Evolutionary conservation across 345 rosid genomes (phyloP).

Genomic region (Carallia brachiata): DNA sequence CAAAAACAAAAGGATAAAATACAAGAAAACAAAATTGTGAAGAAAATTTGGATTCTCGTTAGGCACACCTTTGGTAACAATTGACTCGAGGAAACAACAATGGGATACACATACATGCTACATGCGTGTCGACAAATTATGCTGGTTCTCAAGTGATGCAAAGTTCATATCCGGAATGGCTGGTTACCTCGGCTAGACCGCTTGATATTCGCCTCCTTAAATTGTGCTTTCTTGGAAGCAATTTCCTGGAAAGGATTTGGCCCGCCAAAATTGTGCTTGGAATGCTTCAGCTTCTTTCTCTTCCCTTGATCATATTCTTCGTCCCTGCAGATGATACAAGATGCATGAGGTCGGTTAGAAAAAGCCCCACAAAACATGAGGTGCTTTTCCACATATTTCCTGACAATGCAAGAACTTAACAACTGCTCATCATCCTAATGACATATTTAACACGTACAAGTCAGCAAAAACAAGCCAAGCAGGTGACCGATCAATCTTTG

Average conservation of each 20-base stretch:
- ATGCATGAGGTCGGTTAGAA: not conserved
- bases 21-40: constrained; percentile 1
- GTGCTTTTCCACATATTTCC: not conserved
- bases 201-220: constrained; percentile 39
- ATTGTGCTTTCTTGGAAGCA: constrained; percentile 43
- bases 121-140: constrained; percentile 23
- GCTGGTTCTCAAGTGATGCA: not conserved
- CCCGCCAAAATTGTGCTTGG: constrained; percentile 45
- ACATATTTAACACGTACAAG: too few species aligned
- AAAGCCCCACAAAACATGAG: not conserved
- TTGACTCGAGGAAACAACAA: not conserved
- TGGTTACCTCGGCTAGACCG: constrained; percentile 34
- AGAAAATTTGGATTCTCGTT: not conserved
- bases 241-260: constrained; percentile 77
- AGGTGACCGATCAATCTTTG: too few species aligned
- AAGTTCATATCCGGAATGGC: constrained; percentile 56
- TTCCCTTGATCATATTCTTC: constrained; percentile 93
- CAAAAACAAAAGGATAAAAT: not conserved
- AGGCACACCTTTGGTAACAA: too few species aligned
- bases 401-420: too few species aligned
- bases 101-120: not conserved
- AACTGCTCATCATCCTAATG: too few species aligned
- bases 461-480: too few species aligned
- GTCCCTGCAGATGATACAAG: constrained; percentile 49
- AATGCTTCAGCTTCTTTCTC: constrained; percentile 66